Conservation (phyloP, 176 grass and related monocot species). For the Dendrocalamus sinicus region DNA sequence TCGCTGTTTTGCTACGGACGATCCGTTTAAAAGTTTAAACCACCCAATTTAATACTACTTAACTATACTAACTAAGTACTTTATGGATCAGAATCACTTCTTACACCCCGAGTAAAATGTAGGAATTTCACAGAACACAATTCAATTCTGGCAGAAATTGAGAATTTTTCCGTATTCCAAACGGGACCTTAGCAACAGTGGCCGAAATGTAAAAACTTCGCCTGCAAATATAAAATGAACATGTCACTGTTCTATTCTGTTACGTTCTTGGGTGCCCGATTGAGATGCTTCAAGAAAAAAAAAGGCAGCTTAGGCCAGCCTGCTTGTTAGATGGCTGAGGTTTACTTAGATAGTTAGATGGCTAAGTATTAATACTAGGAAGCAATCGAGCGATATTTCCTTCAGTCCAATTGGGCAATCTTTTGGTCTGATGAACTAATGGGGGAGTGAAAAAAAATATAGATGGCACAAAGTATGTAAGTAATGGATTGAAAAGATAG, state of each 20-base stretch:
- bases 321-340: not conserved
- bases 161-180: too few species aligned
- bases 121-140: too few species aligned
- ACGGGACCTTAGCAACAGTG: too few species aligned
- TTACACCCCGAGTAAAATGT: not conserved
- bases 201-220: not conserved
- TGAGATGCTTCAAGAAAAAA: not conserved
- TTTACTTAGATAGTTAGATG: not conserved
- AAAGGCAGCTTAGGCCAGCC: not conserved
- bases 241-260: not conserved
- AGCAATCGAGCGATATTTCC: not conserved
- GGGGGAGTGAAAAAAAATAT: not conserved
- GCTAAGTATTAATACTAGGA: not conserved
- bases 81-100: not conserved
- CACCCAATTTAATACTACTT: not conserved
- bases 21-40: not conserved
- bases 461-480: not conserved
- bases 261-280: too few species aligned
- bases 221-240: not conserved
- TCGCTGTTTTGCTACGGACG: not conserved
- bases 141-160: too few species aligned
- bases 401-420: too few species aligned
- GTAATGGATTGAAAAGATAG: not conserved
- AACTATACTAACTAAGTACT: not conserved
- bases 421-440: not conserved